A percentile compares a stretch with the other conserved stretches of the same genome.
Conservation (phyloP, 805 yeast species). For the Zygosaccharomyces rouxii region DNA sequence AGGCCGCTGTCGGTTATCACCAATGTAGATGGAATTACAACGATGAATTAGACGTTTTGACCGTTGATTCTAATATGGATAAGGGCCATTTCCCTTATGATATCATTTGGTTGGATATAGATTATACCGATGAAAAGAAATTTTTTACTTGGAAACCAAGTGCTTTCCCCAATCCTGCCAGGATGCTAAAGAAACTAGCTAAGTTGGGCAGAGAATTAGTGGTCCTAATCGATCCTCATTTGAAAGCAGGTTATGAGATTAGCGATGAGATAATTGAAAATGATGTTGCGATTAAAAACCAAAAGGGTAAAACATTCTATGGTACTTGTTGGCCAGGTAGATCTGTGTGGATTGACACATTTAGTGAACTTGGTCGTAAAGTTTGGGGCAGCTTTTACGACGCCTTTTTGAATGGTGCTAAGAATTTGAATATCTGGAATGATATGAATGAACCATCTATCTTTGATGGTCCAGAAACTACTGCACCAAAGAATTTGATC, state of each 20-base stretch:
- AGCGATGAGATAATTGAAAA: constrained; percentile 48
- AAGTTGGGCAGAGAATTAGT: constrained; percentile 76
- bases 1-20: constrained; percentile 83
- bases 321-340: constrained; percentile 99
- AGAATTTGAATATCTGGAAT: constrained; percentile 85
- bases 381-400: constrained; percentile 58
- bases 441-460: constrained; percentile 98
- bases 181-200: constrained; percentile 61
- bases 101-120: constrained; percentile 91
- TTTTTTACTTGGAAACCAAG: constrained; percentile 87
- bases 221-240: constrained; percentile 86
- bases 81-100: constrained; percentile 75
- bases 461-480: constrained; percentile 90
- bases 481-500: constrained; percentile 75
- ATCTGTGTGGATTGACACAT: constrained; percentile 86
- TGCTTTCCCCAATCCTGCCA: constrained; percentile 67
- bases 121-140: constrained; percentile 79
- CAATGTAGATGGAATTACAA: constrained; percentile 98
- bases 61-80: constrained; percentile 67
- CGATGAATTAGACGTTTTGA: constrained; percentile 79
- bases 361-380: constrained; percentile 55
- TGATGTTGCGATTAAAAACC: constrained; percentile 45
- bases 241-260: constrained; percentile 65
- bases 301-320: constrained; percentile 47
- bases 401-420: constrained; percentile 46